Conservation (phyloP, 805 yeast genomes). For the Teunomyces cretensis region DNA sequence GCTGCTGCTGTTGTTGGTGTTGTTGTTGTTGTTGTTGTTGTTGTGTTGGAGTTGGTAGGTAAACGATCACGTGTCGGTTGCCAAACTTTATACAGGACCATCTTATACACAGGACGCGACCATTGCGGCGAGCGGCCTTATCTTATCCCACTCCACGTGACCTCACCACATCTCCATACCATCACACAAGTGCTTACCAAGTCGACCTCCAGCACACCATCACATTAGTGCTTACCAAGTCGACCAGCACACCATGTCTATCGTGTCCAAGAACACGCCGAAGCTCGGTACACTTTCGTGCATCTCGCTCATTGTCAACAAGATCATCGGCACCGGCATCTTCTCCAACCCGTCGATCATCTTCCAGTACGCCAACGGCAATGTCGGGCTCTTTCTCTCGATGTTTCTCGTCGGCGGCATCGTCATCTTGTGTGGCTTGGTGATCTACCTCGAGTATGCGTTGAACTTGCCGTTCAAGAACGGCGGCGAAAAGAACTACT, state of each 20-base stretch:
- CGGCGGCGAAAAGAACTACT: slow-evolving; percentile 44
- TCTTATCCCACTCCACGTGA: neutral
- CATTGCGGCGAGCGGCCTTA: no score
- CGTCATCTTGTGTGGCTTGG: slow-evolving; percentile 37
- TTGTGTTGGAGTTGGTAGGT: no score
- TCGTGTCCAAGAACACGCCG: neutral
- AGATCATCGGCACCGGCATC: slow-evolving; percentile 46
- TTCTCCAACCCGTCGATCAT: slow-evolving; percentile 42
- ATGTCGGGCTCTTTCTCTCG: slow-evolving; percentile 32
- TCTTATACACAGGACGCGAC: no score
- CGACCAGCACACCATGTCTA: neutral
- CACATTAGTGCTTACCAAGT: no score
- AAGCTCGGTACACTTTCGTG: slow-evolving; percentile 31
- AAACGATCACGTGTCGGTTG: no score
- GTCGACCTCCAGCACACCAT: no score
- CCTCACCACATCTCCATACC: neutral
- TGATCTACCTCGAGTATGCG: slow-evolving; percentile 42
- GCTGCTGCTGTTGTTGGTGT: no score
- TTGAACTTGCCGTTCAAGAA: slow-evolving; percentile 40
- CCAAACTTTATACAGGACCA: no score
- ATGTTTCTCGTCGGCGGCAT: slow-evolving; percentile 39
- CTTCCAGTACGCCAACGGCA: slow-evolving; percentile 38
- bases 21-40: no score
- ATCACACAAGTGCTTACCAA: no score
- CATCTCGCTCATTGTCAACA: slow-evolving; percentile 41